Evolutionary conservation across 2,329 filamentous ascomycete genomes (phyloP).

Genomic region (Ceratocystis eucalypticola): DNA sequence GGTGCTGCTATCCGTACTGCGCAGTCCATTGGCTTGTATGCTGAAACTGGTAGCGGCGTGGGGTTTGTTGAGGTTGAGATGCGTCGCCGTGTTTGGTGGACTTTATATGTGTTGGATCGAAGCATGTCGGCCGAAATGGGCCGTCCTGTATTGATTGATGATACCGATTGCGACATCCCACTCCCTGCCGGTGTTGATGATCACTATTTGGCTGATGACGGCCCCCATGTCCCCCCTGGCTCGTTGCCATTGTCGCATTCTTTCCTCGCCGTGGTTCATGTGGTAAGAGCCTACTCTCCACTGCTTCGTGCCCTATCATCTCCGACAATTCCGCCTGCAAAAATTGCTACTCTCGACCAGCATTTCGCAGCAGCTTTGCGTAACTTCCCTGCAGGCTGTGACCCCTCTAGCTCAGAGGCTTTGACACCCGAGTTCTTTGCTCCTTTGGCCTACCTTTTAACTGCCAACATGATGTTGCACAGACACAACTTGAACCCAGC

Average conservation of each 20-base stretch:
- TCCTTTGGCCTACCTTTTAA: conserved; percentile 66
- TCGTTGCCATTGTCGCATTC: conserved; percentile 50
- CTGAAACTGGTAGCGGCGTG: conserved; percentile 59
- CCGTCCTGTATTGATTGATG: conserved; percentile 68
- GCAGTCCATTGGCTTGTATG: conserved; percentile 71
- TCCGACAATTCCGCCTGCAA: conserved; percentile 50
- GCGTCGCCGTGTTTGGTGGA: conserved; percentile 84
- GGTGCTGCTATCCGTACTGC: conserved; percentile 65
- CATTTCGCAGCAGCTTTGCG: conserved; percentile 65
- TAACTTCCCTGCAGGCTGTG: conserved; percentile 62
- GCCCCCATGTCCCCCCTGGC: conserved; percentile 39
- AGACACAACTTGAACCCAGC: conserved; percentile 72
- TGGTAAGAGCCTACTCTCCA: conserved; percentile 63
- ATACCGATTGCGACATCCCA: conserved; percentile 73
- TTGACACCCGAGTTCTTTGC: conserved; percentile 63
- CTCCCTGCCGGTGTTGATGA: conserved; percentile 74
- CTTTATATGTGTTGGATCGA: conserved; percentile 78
- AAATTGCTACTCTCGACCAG: conserved; percentile 64
- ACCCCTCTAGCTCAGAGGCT: conserved; percentile 49
- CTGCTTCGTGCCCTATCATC: conserved; percentile 57
- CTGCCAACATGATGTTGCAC: conserved; percentile 72
- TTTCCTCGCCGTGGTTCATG: conserved; percentile 65
- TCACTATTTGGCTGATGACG: conserved; percentile 52
- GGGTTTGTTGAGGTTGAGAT: conserved; percentile 64
- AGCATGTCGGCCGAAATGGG: conserved; percentile 68